Percentiles rank a stretch among this genome's conserved stretches.
Evolutionary conservation across 768 basidiomycete genomes (phyloP).

Genomic region (Coprinopsis strossmayeri): DNA sequence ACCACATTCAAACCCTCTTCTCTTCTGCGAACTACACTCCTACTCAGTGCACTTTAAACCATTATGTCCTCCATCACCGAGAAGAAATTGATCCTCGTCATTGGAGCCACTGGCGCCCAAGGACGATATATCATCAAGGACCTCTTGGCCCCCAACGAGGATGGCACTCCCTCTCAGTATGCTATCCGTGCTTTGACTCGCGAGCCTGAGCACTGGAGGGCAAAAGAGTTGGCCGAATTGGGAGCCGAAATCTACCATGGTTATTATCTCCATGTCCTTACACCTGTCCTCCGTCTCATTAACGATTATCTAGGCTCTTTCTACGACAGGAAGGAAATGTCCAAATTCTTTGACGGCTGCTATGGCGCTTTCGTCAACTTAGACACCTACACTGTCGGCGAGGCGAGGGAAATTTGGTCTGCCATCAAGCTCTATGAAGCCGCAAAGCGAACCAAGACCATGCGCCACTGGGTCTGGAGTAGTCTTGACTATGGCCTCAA

Average conservation of each 20-base stretch:
- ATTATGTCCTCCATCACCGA: too few relatives aligned
- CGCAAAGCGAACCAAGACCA: slow-evolving; percentile 24
- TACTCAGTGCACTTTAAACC: too few relatives aligned
- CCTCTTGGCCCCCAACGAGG: slow-evolving; percentile 26
- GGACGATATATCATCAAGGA: slow-evolving; percentile 32
- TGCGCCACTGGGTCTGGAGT: slow-evolving; percentile 36
- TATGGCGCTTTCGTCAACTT: slow-evolving; percentile 36
- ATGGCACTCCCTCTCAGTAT: slow-evolving; percentile 35
- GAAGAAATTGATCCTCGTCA: slow-evolving; percentile 31
- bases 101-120: slow-evolving; percentile 42
- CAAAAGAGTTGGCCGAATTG: slow-evolving; percentile 25
- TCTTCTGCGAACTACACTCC: too few relatives aligned
- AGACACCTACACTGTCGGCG: slow-evolving; percentile 34
- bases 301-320: slow-evolving; percentile 9
- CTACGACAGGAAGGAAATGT: slow-evolving; percentile 7
- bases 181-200: slow-evolving; percentile 35
- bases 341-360: slow-evolving; percentile 24
- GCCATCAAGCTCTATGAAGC: slow-evolving; percentile 36
- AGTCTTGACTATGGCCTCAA: slow-evolving; percentile 34
- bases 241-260: slow-evolving; percentile 35
- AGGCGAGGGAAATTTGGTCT: slow-evolving; percentile 30
- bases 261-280: slow-evolving; percentile 2
- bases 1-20: too few relatives aligned
- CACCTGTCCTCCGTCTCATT: neutral
- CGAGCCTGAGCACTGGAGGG: slow-evolving; percentile 24